Evolutionary conservation across 495 filamentous ascomycete species (phyloP).

Genomic region (Thozetella sp.): DNA sequence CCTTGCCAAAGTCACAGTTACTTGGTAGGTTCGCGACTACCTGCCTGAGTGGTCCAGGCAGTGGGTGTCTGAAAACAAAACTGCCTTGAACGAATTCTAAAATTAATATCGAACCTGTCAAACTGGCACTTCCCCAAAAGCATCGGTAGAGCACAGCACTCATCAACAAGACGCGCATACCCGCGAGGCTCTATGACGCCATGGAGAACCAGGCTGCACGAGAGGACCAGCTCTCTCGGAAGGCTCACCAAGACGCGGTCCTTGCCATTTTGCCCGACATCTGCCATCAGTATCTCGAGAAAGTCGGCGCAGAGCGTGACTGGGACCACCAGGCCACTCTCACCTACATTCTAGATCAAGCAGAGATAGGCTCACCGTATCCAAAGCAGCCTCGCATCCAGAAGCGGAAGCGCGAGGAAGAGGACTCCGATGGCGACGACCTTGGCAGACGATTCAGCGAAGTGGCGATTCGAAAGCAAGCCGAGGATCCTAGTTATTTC

Average conservation of each 20-base stretch:
- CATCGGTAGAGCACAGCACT: too few relatives aligned
- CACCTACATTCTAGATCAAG: slow-evolving; percentile 25
- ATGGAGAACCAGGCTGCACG: not conserved
- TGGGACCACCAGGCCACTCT: slow-evolving; percentile 20
- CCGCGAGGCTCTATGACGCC: not conserved
- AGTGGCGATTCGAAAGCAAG: not conserved
- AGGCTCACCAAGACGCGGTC: slow-evolving; percentile 21
- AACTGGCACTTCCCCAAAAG: too few relatives aligned
- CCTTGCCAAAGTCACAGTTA: too few relatives aligned
- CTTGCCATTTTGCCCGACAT: slow-evolving; percentile 38
- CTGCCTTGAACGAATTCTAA: too few relatives aligned
- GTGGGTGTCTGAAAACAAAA: too few relatives aligned
- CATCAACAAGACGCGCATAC: not conserved
- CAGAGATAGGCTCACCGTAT: slow-evolving; percentile 31
- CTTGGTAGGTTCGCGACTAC: too few relatives aligned
- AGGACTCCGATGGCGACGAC: slow-evolving; percentile 11
- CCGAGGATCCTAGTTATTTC: slow-evolving; percentile 6
- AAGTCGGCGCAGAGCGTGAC: slow-evolving; percentile 7
- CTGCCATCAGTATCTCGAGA: slow-evolving; percentile 26
- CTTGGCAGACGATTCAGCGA: slow-evolving; percentile 9
- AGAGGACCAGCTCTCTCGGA: not conserved
- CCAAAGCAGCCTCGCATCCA: slow-evolving; percentile 21
- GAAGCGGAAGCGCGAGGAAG: slow-evolving; percentile 35
- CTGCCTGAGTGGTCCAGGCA: too few relatives aligned
- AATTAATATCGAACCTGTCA: too few relatives aligned